Conservation (phyloP, 2,329 filamentous ascomycete genomes). For the Exophiala mesophila region DNA sequence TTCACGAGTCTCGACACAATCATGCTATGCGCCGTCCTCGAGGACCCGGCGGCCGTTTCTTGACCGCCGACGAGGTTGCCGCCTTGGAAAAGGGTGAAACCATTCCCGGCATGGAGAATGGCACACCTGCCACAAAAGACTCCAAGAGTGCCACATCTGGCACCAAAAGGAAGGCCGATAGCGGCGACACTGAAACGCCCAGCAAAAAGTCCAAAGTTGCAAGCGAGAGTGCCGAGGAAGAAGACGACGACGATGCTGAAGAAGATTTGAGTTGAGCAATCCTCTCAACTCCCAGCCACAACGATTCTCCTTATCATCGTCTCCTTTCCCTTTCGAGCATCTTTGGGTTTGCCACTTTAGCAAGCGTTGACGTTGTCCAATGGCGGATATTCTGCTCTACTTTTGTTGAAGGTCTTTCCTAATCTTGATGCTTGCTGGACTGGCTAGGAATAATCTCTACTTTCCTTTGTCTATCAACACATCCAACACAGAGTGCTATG, state of each 20-base stretch:
- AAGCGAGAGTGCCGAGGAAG: constrained; percentile 48
- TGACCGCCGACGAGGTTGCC: constrained; percentile 93
- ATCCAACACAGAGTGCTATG: constrained; percentile 21
- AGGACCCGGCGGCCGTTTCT: constrained; percentile 88
- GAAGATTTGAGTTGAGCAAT: constrained; percentile 34
- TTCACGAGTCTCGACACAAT: constrained; percentile 96
- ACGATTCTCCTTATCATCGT: constrained; percentile 7
- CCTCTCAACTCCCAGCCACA: background rate
- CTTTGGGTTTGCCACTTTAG: constrained; percentile 23
- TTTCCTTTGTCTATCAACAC: constrained; percentile 21
- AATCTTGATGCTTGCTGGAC: constrained; percentile 19
- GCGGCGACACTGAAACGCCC: constrained; percentile 41
- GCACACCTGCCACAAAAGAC: constrained; percentile 27
- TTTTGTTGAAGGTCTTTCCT: constrained; percentile 15
- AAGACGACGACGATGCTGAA: constrained; percentile 51
- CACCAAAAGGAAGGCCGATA: constrained; percentile 50
- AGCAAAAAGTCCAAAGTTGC: constrained; percentile 48
- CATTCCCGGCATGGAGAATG: constrained; percentile 33
- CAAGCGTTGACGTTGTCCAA: constrained; percentile 25
- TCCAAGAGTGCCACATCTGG: constrained; percentile 31
- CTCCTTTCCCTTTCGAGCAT: constrained; percentile 21
- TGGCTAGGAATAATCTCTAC: constrained; percentile 18
- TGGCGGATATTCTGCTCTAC: constrained; percentile 14
- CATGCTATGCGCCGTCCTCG: constrained; percentile 95
- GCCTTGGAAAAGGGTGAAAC: constrained; percentile 66